Base-by-base conservation (phyloP, 1,284 basidiomycete genomes). In the Irpex rosettiformis region DNA sequence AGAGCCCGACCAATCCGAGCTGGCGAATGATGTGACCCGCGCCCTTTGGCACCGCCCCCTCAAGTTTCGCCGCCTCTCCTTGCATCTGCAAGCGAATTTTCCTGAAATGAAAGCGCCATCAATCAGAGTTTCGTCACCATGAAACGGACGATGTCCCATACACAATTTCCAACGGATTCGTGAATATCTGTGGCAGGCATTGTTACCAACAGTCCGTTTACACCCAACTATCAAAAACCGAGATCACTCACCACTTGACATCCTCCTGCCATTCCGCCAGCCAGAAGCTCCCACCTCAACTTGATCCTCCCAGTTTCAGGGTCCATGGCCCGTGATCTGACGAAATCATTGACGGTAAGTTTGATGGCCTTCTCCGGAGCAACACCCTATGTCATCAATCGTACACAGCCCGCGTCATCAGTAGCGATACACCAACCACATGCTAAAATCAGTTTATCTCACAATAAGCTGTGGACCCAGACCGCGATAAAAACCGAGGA, bases 331-430 rank as follows among this genome's bases (percentile, higher is more conserved):
- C 86, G 83, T 18, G 85, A 81, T 56, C 96, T 87, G 33, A 99
- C 83, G 55, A 97, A 77, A 70, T 98, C 96, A 78, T 99, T 99
- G 63, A 99, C 89, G 2, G 96, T 97, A 59, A 96, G 77, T 74
- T 99, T 97, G 76, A 97, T 96, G 10, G 94, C 94, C 77, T 97
- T 99, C 75, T 99, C 96, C 11, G 96, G 96, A 11, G 96, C 97
- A 45, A 99, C 96, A 69, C 96, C 96, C 92, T 94, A 61, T 55
- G 16, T 61, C 52, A 43, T 52, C 10, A 25, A n/a, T n/a, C n/a
- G n/a, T n/a, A 29, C 21, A 13, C n/a, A 18, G 48, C 48, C 24
- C 22, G 11, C 24, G 27, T 45, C 13, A 51, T 33, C 25, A 56
- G 29, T 25, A 55, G 22, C 37, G n/a, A 25, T 42, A 25, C 28